Evolutionary conservation across 2,329 filamentous ascomycete genomes (phyloP).

Genomic region (Diplodia intermedia): DNA sequence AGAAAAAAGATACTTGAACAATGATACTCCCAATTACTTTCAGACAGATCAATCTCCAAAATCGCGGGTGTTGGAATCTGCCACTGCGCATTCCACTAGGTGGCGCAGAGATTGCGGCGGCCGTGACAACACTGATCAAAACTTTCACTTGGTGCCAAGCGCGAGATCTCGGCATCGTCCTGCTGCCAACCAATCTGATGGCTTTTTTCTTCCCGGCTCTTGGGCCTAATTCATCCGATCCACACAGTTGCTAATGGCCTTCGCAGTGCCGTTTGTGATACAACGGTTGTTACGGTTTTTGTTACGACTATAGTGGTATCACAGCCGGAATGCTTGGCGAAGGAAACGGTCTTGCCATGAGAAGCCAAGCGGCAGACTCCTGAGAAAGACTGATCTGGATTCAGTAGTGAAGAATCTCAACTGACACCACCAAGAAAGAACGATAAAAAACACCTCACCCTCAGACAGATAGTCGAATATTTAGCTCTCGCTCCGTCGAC

Average conservation of each 20-base stretch:
- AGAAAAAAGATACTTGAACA: slow-evolving; percentile 25
- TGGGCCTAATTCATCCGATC: background rate
- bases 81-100: background rate
- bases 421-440: no score
- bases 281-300: background rate
- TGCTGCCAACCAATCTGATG: background rate
- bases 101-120: no score
- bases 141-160: background rate
- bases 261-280: background rate
- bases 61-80: no score
- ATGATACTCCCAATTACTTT: slow-evolving; percentile 27
- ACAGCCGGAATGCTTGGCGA: slow-evolving; percentile 12
- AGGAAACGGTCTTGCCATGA: background rate
- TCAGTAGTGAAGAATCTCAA: background rate
- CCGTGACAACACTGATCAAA: no score
- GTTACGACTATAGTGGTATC: background rate
- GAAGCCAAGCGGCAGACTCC: background rate
- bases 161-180: background rate
- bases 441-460: no score
- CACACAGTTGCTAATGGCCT: background rate
- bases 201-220: no score
- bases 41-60: background rate
- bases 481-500: background rate
- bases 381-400: no score
- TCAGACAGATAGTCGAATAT: background rate